These are phyloP conservation scores for Pleurotus djamor DNA, from an alignment of 768 basidiomycete genomes.

Conservation along the genomic window DNA sequence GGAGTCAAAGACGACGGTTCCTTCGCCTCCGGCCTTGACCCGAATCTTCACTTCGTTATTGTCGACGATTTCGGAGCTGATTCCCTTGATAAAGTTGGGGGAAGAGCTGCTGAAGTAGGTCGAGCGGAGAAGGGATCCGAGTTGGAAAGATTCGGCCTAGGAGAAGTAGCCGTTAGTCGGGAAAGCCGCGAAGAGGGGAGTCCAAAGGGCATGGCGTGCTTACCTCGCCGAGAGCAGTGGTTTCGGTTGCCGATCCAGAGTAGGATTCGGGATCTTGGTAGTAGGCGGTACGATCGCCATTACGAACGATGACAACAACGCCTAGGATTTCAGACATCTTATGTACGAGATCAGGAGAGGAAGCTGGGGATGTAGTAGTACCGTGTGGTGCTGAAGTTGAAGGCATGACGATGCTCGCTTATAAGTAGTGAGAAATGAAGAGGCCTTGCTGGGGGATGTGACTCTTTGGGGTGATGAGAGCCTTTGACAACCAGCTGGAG, in stretches of 20 bases:
- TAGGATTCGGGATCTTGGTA: conserved; percentile 75
- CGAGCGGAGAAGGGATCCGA: conserved; percentile 61
- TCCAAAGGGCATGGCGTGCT: conserved; percentile 13
- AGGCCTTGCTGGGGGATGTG: conserved; percentile 5
- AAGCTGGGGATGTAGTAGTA: conserved; percentile 12
- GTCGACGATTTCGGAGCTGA: conserved; percentile 68
- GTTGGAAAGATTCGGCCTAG: conserved; percentile 65
- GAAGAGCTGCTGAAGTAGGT: conserved; percentile 69
- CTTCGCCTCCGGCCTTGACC: conserved; percentile 84
- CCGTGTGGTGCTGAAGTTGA: conserved; percentile 12
- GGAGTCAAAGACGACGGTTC: conserved; percentile 84
- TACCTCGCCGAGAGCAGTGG: conserved; percentile 76
- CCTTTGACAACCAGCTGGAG: neutral
- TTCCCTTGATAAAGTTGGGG: conserved; percentile 63
- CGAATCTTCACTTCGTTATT: conserved; percentile 72
- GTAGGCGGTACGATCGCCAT: conserved; percentile 70
- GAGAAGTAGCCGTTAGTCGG: conserved; percentile 9
- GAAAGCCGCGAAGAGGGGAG: neutral
- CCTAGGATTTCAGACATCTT: conserved; percentile 65
- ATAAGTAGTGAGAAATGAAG: conserved; percentile 4
- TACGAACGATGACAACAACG: conserved; percentile 75
- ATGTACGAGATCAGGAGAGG: conserved; percentile 12
- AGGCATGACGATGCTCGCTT: neutral
- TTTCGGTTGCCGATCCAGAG: conserved; percentile 57
- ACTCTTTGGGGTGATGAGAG: neutral